A percentile compares a stretch with the other conserved stretches of the same genome.
These are phyloP conservation scores for Penicillium waksmanii DNA, from an alignment of 495 filamentous ascomycete species.

Conservation along the genomic window DNA sequence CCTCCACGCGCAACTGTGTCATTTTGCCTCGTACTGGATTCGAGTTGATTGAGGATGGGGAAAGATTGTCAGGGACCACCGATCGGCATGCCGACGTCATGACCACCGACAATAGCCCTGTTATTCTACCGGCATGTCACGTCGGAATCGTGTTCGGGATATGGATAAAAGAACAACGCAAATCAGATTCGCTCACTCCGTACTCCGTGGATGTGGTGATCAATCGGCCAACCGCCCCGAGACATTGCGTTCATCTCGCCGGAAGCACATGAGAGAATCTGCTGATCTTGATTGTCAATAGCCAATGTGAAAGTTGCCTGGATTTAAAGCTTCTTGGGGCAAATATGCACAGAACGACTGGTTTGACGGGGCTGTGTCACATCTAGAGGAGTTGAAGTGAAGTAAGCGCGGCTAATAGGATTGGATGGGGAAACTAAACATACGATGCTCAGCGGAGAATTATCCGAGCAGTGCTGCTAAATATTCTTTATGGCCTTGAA, in stretches of 20 bases:
- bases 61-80: conserved; percentile 4
- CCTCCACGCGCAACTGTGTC: no score
- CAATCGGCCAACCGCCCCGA: background rate
- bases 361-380: background rate
- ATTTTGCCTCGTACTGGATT: background rate
- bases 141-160: background rate
- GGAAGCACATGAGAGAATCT: background rate
- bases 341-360: no score
- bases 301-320: background rate
- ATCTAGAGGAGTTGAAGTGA: background rate
- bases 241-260: background rate
- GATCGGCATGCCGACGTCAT: conserved; percentile 38
- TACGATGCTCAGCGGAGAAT: no score
- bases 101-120: background rate
- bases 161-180: background rate
- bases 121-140: background rate
- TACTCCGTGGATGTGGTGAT: background rate
- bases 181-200: background rate
- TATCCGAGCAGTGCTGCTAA: no score
- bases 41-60: background rate
- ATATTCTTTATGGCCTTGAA: no score
- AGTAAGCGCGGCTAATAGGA: background rate
- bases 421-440: no score
- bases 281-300: background rate
- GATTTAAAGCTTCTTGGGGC: background rate